Percentiles rank a stretch among this genome's conserved stretches.
Conservation (phyloP, 495 filamentous ascomycete species). For the Podospora didyma region DNA sequence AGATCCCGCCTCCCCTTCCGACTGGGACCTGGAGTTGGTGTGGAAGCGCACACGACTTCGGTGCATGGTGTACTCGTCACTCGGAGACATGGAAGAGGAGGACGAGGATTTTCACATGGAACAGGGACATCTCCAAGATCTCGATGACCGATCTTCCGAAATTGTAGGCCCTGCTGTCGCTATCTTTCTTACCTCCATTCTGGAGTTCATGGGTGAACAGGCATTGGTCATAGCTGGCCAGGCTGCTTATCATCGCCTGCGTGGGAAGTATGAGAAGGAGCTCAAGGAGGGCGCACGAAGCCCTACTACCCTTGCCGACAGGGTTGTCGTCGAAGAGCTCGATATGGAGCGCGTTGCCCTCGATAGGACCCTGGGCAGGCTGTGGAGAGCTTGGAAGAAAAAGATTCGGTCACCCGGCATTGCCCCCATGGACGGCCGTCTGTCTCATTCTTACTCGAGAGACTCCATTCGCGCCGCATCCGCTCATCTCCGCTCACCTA, state of each 20-base stretch:
- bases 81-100: constrained; percentile 96
- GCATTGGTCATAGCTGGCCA: constrained; percentile 83
- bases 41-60: constrained; percentile 90
- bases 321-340: constrained; percentile 76
- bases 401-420: constrained; percentile 53
- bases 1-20: constrained; percentile 46
- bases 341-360: constrained; percentile 93
- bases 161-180: constrained; percentile 87
- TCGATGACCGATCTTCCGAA: constrained; percentile 52
- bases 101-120: constrained; percentile 85
- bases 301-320: constrained; percentile 47
- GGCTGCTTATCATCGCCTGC: constrained; percentile 71
- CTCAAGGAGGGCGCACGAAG: constrained; percentile 42
- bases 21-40: constrained; percentile 80
- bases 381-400: constrained; percentile 97
- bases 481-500: constrained; percentile 35
- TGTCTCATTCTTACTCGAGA: constrained; percentile 36
- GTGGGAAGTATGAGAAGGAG: constrained; percentile 47
- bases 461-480: constrained; percentile 29
- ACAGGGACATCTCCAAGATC: constrained; percentile 59
- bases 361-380: constrained; percentile 76
- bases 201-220: constrained; percentile 93
- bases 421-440: constrained; percentile 26
- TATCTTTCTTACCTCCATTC: constrained; percentile 90
- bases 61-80: constrained; percentile 95